These are phyloP conservation scores for Wickerhamomyces chaumierensis DNA, from an alignment of 805 yeast genomes.

Conservation along the genomic window DNA sequence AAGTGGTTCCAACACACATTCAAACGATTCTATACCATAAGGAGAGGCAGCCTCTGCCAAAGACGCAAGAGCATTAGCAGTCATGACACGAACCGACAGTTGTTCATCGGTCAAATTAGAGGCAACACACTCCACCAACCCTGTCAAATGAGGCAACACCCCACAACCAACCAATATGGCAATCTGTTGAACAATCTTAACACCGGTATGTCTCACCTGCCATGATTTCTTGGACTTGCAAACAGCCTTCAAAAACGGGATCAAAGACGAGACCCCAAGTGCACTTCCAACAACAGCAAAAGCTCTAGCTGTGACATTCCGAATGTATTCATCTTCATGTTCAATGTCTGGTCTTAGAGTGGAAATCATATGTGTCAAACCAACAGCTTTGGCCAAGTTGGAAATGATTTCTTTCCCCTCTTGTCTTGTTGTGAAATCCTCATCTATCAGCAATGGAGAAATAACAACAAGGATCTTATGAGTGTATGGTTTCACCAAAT, in stretches of 20 bases:
- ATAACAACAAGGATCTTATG: conserved; percentile 62
- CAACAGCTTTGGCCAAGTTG: conserved; percentile 69
- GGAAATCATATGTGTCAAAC: conserved; percentile 69
- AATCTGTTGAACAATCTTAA: conserved; percentile 64
- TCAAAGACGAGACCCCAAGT: conserved; percentile 54
- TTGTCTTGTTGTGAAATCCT: conserved; percentile 58
- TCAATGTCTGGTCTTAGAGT: conserved; percentile 75
- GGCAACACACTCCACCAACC: conserved; percentile 48
- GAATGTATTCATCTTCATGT: conserved; percentile 66
- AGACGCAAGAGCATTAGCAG: conserved; percentile 63
- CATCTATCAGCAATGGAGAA: conserved; percentile 72
- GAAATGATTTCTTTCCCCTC: conserved; percentile 77
- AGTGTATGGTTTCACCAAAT: conserved; percentile 57
- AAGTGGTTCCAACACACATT: conserved; percentile 51
- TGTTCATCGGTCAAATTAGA: conserved; percentile 59
- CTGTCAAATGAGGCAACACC: conserved; percentile 61
- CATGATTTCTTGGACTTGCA: conserved; percentile 66
- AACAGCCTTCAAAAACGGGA: conserved; percentile 79
- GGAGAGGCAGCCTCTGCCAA: conserved; percentile 79
- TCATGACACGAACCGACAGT: conserved; percentile 48
- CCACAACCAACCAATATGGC: conserved; percentile 60
- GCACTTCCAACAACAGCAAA: conserved; percentile 79
- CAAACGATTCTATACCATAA: conserved; percentile 85
- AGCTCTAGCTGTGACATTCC: conserved; percentile 67
- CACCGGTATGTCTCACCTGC: conserved; percentile 80